A percentile compares a stretch with the other conserved stretches of the same genome.
phyloP scores from a whole-genome alignment of 2,329 filamentous ascomycete genomes.

The Aplosporella prunicola region DNA sequence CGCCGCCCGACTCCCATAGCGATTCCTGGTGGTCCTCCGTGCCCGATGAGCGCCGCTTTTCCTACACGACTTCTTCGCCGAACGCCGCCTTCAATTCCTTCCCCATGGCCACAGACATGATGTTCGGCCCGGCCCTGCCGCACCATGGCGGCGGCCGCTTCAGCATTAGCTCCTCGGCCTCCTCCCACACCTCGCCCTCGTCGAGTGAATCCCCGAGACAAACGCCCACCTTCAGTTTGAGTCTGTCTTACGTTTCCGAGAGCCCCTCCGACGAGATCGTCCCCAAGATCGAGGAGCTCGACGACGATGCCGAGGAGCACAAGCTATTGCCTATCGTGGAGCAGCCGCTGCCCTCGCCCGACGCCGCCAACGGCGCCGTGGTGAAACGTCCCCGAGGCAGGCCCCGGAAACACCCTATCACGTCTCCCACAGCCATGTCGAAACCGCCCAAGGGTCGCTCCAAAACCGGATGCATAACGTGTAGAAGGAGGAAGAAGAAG shows the following conservation, averaged over 20 bases:
- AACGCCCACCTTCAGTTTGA: constrained; percentile 26
- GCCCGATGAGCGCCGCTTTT: constrained; percentile 1
- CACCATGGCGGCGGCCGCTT: constrained; percentile 19
- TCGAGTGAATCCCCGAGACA: constrained; percentile 31
- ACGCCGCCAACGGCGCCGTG: constrained; percentile 24
- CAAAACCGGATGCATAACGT: constrained; percentile 51
- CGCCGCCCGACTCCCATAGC: constrained; percentile 2
- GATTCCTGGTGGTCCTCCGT: not conserved
- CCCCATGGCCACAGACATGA: constrained; percentile 27
- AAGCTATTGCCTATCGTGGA: constrained; percentile 26
- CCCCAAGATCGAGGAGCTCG: constrained; percentile 47
- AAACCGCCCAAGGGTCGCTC: constrained; percentile 68
- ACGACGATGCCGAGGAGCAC: constrained; percentile 32
- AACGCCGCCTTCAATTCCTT: constrained; percentile 8
- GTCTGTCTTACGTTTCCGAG: constrained; percentile 18
- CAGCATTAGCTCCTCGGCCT: constrained; percentile 33
- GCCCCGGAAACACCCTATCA: constrained; percentile 69
- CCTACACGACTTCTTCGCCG: not conserved
- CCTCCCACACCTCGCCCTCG: constrained; percentile 31
- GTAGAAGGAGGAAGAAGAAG: constrained; percentile 52
- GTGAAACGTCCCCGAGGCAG: constrained; percentile 52
- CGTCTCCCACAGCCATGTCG: constrained; percentile 47
- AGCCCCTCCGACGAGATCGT: constrained; percentile 29
- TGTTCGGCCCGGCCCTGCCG: constrained; percentile 27
- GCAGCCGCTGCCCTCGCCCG: constrained; percentile 23